Evolutionary conservation across 495 filamentous ascomycete species (phyloP).

Genomic region (Penicillium antarcticum): DNA sequence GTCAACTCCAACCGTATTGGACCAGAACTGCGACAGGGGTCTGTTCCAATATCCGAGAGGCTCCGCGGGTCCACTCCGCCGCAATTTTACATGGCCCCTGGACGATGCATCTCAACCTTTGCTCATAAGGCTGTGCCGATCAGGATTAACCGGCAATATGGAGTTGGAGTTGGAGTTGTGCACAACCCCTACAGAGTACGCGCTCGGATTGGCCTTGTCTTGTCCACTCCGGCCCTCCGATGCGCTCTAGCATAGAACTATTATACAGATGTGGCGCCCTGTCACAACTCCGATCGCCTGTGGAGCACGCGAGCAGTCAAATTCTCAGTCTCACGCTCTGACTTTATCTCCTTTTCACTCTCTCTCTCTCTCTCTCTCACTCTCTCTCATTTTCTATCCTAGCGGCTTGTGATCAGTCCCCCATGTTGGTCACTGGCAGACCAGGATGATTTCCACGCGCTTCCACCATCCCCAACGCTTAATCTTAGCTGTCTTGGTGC

Average conservation of each 20-base stretch:
- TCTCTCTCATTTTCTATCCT: background rate
- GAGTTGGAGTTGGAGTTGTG: too few relatives aligned
- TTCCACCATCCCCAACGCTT: constrained; percentile 11
- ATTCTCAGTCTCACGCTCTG: background rate
- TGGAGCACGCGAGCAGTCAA: constrained; percentile 9
- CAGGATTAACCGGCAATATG: too few relatives aligned
- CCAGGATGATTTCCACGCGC: constrained; percentile 12
- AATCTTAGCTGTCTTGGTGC: constrained; percentile 16
- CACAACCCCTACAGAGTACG: too few relatives aligned
- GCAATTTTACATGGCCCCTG: too few relatives aligned
- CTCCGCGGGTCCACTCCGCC: too few relatives aligned
- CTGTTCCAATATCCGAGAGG: too few relatives aligned
- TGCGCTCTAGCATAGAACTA: background rate
- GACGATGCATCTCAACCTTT: too few relatives aligned
- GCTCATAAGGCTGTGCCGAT: too few relatives aligned
- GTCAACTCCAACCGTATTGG: too few relatives aligned
- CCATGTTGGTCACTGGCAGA: background rate
- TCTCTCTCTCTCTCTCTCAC: background rate
- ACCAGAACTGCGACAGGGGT: too few relatives aligned
- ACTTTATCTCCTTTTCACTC: background rate
- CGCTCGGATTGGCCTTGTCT: too few relatives aligned
- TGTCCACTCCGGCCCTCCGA: too few relatives aligned
- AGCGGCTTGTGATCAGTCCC: constrained; percentile 5
- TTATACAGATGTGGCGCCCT: background rate
- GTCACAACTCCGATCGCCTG: constrained; percentile 4